Conservation (phyloP, 208 protist species). For the Angomonas deanei region DNA sequence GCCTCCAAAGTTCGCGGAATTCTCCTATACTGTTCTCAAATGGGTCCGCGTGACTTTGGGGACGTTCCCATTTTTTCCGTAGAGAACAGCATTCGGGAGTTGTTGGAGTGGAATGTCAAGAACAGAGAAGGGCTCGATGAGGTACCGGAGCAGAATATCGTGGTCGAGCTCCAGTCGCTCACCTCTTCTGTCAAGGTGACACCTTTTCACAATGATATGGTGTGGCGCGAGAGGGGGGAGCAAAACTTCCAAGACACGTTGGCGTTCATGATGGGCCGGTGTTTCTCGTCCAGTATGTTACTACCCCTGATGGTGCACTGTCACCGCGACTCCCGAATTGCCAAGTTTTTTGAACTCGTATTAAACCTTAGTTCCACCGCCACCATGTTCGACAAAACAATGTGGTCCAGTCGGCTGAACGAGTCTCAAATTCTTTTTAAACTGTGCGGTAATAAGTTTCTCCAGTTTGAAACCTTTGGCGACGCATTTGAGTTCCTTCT, state of each 20-base stretch:
- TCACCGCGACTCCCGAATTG: constrained; percentile 64
- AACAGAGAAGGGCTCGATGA: constrained; percentile 15
- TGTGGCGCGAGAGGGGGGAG: constrained; percentile 72
- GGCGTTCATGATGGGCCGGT: constrained; percentile 86
- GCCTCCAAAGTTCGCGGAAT: constrained; percentile 61
- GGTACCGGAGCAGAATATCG: constrained; percentile 65
- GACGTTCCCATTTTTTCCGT: constrained; percentile 84
- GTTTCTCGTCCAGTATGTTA: constrained; percentile 86
- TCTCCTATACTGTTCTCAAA: constrained; percentile 85
- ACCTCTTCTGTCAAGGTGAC: constrained; percentile 70
- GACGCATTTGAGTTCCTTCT: constrained; percentile 79
- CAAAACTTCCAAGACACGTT: constrained; percentile 79
- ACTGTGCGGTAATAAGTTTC: constrained; percentile 58
- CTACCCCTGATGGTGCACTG: constrained; percentile 74
- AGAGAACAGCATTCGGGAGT: constrained; percentile 62
- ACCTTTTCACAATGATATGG: constrained; percentile 69
- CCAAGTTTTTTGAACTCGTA: constrained; percentile 77
- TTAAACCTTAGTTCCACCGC: constrained; percentile 50
- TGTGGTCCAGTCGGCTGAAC: constrained; percentile 37
- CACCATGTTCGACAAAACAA: constrained; percentile 61
- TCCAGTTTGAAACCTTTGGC: constrained; percentile 75
- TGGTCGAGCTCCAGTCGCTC: constrained; percentile 82
- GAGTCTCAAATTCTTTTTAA: constrained; percentile 67
- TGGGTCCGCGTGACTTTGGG: constrained; percentile 76
- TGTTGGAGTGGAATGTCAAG: constrained; percentile 53